Percentiles rank a stretch among this genome's conserved stretches.
Evolutionary conservation across 495 filamentous ascomycete genomes (phyloP).

Genomic region (Talaromyces thailandensis): DNA sequence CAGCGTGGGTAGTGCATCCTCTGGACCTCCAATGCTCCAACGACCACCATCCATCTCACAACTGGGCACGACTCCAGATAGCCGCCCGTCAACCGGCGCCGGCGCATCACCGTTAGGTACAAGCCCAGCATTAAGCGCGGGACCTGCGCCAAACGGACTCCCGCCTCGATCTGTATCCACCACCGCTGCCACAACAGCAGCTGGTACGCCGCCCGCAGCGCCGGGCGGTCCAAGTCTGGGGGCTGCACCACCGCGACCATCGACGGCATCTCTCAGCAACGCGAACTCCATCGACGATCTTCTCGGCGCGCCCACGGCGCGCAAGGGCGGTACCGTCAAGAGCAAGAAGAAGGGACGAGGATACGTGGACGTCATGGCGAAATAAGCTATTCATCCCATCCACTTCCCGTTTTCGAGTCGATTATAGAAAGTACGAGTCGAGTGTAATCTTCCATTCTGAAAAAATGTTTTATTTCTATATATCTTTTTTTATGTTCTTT

Average conservation of each 20-base stretch:
- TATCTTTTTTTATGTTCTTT: not conserved
- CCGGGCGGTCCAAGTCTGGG: constrained; percentile 19
- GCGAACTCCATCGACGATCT: constrained; percentile 83
- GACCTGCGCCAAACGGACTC: constrained; percentile 12
- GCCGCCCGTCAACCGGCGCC: constrained; percentile 31
- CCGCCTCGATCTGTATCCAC: constrained; percentile 29
- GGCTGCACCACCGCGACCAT: constrained; percentile 35
- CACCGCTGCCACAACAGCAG: constrained; percentile 22
- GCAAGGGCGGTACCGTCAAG: constrained; percentile 58
- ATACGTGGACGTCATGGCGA: constrained; percentile 90
- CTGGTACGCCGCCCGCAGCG: constrained; percentile 13
- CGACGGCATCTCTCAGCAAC: constrained; percentile 57
- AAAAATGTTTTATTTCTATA: not conserved
- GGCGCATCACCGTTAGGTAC: constrained; percentile 24
- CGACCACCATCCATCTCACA: constrained; percentile 21
- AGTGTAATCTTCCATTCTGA: not conserved
- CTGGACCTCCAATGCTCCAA: constrained; percentile 13
- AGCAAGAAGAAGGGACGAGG: constrained; percentile 70
- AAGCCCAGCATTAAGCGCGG: constrained; percentile 29
- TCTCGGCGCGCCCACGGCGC: constrained; percentile 56
- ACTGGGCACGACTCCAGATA: constrained; percentile 14
- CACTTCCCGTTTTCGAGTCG: not conserved
- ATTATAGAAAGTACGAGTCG: not conserved
- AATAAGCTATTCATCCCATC: constrained; percentile 6
- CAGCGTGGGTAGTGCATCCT: constrained; percentile 26